These are phyloP conservation scores for Colletotrichum gloeosporioides DNA, from an alignment of 2,329 filamentous ascomycete species.

Conservation along the genomic window DNA sequence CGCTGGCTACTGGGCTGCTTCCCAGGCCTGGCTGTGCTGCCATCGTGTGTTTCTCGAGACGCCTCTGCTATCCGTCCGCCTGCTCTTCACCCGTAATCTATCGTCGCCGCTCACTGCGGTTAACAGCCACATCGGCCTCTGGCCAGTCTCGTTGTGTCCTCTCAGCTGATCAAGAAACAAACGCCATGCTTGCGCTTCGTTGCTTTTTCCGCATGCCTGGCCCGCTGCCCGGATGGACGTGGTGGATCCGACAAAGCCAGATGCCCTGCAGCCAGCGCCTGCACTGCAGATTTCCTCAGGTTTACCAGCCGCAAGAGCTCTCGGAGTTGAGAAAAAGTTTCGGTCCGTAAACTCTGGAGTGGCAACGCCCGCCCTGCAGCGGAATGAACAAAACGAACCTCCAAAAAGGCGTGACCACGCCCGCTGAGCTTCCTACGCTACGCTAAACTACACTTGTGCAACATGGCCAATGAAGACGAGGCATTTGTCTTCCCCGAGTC, in stretches of 20 bases:
- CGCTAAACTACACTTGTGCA: not conserved
- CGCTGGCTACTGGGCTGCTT: not conserved
- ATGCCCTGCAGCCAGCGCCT: not conserved
- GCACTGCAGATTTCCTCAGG: not conserved
- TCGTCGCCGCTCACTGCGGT: not conserved
- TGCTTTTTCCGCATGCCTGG: not conserved
- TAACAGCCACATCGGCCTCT: not conserved
- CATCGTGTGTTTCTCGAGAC: not conserved
- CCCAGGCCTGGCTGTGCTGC: not conserved
- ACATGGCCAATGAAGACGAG: not conserved
- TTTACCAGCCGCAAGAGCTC: not conserved
- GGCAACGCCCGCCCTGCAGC: conserved; percentile 1
- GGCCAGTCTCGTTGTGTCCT: not conserved
- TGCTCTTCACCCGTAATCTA: not conserved
- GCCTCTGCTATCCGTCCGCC: not conserved
- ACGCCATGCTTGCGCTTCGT: not conserved
- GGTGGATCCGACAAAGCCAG: not conserved
- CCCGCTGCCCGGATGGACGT: not conserved
- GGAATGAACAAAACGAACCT: not conserved
- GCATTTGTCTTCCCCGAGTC: not conserved
- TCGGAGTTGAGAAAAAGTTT: not conserved
- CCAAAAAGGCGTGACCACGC: not conserved
- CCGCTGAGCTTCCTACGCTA: not conserved
- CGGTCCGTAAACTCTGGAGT: not conserved
- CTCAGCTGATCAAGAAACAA: not conserved